Evolutionary conservation across 805 yeast species (phyloP).

Genomic region (Tetrapisispora fleetii): DNA sequence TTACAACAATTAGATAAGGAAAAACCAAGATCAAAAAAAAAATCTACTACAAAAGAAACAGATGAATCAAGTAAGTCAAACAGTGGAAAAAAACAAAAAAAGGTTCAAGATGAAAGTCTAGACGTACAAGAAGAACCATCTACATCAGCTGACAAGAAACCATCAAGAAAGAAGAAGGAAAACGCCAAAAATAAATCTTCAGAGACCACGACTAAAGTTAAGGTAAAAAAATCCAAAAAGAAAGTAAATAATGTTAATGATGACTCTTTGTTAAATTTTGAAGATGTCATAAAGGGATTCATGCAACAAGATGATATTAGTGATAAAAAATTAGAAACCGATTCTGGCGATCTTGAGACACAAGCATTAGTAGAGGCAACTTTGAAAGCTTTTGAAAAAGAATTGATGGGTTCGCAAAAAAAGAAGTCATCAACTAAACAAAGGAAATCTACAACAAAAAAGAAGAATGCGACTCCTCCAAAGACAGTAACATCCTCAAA

Average conservation of each 20-base stretch:
- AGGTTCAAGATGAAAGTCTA: slow-evolving; percentile 9
- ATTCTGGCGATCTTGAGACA: slow-evolving; percentile 15
- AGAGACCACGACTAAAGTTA: slow-evolving; percentile 1
- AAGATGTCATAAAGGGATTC: slow-evolving; percentile 25
- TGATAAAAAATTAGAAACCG: neutral
- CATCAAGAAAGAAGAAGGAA: slow-evolving; percentile 13
- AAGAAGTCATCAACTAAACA: slow-evolving; percentile 1
- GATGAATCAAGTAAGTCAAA: neutral
- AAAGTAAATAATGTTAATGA: neutral
- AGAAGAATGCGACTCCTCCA: slow-evolving; percentile 4
- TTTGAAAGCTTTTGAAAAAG: slow-evolving; percentile 26
- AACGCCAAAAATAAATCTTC: slow-evolving; percentile 6
- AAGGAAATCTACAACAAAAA: slow-evolving; percentile 2
- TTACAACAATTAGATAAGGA: slow-evolving; percentile 16
- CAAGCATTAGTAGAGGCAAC: slow-evolving; percentile 29
- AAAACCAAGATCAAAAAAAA: neutral
- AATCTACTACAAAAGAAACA: slow-evolving; percentile 1
- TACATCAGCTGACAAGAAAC: slow-evolving; percentile 14
- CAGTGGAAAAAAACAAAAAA: slow-evolving; percentile 6
- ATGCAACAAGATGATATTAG: slow-evolving; percentile 16
- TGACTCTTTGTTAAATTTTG: slow-evolving; percentile 20
- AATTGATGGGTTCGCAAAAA: slow-evolving; percentile 13
- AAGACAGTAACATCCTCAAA: neutral
- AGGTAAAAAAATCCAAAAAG: slow-evolving; percentile 8
- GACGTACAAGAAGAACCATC: slow-evolving; percentile 6